phyloP scores from a whole-genome alignment of 148 eudicot species.

The Amaranthus palmeri region DNA sequence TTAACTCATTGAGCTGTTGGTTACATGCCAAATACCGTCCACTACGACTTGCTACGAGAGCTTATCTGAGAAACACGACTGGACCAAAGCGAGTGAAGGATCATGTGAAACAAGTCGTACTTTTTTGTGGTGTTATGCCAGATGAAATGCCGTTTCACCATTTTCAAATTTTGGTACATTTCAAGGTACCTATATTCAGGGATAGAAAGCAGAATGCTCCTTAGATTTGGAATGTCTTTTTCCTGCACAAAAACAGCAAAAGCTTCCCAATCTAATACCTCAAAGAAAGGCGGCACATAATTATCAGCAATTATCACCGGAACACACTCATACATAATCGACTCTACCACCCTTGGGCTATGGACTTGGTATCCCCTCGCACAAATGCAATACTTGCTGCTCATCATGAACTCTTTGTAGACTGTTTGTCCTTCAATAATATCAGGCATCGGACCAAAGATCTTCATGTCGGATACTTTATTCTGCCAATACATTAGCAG shows the following conservation, averaged over 20 bases:
- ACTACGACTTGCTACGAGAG: background rate
- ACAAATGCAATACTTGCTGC: slow-evolving; percentile 75
- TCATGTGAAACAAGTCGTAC: slow-evolving; percentile 73
- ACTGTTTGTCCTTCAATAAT: slow-evolving; percentile 47
- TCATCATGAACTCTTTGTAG: slow-evolving; percentile 61
- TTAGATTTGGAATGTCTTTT: slow-evolving; percentile 53
- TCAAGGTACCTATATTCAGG: slow-evolving; percentile 50
- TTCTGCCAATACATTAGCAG: slow-evolving; percentile 57
- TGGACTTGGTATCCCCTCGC: slow-evolving; percentile 72
- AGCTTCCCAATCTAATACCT: slow-evolving; percentile 55
- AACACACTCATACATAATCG: slow-evolving; percentile 66
- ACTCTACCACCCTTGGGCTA: slow-evolving; percentile 61
- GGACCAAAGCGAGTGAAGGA: slow-evolving; percentile 12
- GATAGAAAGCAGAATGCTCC: slow-evolving; percentile 50
- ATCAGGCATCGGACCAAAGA: slow-evolving; percentile 56
- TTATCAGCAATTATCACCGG: slow-evolving; percentile 70
- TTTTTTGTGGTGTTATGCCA: slow-evolving; percentile 59
- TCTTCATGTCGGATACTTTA: slow-evolving; percentile 58
- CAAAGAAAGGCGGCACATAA: slow-evolving; percentile 73
- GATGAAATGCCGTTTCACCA: slow-evolving; percentile 50
- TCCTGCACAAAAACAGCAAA: slow-evolving; percentile 56
- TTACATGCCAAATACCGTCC: background rate
- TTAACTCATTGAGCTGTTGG: background rate
- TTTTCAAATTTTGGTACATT: slow-evolving; percentile 48
- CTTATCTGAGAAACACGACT: background rate